Percentiles rank a stretch among this genome's conserved stretches.
phyloP scores from a whole-genome alignment of 1,284 basidiomycete species.

The Exobasidium cylindrosporum region DNA sequence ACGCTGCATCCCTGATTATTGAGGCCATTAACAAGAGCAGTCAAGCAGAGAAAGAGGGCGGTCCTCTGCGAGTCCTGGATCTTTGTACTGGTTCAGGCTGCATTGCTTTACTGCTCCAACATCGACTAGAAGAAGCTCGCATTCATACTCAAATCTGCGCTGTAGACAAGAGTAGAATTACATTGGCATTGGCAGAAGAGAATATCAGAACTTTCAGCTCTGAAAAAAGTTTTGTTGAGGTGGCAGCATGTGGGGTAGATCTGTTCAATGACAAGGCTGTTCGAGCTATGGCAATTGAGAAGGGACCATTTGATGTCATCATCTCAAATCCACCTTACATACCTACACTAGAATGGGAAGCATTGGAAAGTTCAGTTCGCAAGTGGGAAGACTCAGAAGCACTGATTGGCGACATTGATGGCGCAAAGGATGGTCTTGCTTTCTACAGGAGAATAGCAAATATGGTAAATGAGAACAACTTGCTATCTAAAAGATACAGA shows the following conservation, averaged over 20 bases:
- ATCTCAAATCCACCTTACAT: slow-evolving; percentile 95
- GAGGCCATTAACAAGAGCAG: background rate
- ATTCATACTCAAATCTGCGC: background rate
- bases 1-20: background rate
- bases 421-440: background rate
- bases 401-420: slow-evolving; percentile 7
- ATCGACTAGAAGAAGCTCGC: background rate
- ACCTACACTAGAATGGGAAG: slow-evolving; percentile 62
- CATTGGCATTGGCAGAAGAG: slow-evolving; percentile 2
- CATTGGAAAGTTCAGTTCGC: slow-evolving; percentile 54
- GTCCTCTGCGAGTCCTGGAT: slow-evolving; percentile 12
- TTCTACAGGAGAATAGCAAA: slow-evolving; percentile 11
- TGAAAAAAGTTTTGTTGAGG: background rate
- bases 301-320: slow-evolving; percentile 66
- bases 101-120: slow-evolving; percentile 9
- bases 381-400: slow-evolving; percentile 14
- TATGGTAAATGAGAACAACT: background rate
- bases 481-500: background rate
- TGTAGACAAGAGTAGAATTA: background rate
- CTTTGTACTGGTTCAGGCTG: slow-evolving; percentile 18
- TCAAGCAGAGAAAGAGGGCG: background rate
- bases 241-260: background rate
- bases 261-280: background rate
- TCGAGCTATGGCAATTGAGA: background rate
- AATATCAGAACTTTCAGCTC: background rate